Evolutionary conservation across 192 early-diverging fungal genomes (phyloP).

Genomic region (Paraglomus occultum): DNA sequence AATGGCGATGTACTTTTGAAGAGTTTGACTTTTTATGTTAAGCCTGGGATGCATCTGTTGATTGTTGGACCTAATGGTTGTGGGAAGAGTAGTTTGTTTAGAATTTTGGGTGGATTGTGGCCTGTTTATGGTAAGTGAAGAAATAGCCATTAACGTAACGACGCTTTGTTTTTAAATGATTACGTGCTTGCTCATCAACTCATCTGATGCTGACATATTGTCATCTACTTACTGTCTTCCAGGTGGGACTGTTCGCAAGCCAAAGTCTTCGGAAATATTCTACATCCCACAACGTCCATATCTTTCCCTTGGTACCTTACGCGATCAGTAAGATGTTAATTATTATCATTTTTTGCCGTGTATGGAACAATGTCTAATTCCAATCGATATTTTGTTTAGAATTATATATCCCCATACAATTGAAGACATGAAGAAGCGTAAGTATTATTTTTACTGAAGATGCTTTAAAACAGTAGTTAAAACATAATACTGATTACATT

Average conservation of each 20-base stretch:
- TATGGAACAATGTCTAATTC: not conserved
- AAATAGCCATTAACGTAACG: not conserved
- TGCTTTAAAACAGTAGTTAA: slow-evolving; percentile 9
- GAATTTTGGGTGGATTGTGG: slow-evolving; percentile 95
- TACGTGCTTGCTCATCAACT: not conserved
- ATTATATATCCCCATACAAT: slow-evolving; percentile 94
- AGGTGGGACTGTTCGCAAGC: slow-evolving; percentile 71
- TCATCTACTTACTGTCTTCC: slow-evolving; percentile 2
- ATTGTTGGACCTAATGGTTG: slow-evolving; percentile 95
- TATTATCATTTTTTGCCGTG: not conserved
- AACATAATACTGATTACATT: not conserved
- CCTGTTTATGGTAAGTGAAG: slow-evolving; percentile 75
- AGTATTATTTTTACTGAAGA: slow-evolving; percentile 1
- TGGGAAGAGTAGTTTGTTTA: slow-evolving; percentile 93
- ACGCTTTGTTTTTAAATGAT: slow-evolving; percentile 4
- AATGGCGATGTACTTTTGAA: slow-evolving; percentile 92
- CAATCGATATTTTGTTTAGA: slow-evolving; percentile 31
- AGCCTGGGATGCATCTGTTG: slow-evolving; percentile 87
- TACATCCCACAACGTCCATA: slow-evolving; percentile 99
- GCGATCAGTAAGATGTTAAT: slow-evolving; percentile 75
- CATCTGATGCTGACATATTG: not conserved
- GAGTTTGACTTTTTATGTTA: slow-evolving; percentile 82
- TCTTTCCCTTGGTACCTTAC: slow-evolving; percentile 86
- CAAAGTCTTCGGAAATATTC: slow-evolving; percentile 84
- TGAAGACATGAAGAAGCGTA: slow-evolving; percentile 68